Conservation (phyloP, 352 stramenopile genomes). For the Pythium folliculosum region DNA sequence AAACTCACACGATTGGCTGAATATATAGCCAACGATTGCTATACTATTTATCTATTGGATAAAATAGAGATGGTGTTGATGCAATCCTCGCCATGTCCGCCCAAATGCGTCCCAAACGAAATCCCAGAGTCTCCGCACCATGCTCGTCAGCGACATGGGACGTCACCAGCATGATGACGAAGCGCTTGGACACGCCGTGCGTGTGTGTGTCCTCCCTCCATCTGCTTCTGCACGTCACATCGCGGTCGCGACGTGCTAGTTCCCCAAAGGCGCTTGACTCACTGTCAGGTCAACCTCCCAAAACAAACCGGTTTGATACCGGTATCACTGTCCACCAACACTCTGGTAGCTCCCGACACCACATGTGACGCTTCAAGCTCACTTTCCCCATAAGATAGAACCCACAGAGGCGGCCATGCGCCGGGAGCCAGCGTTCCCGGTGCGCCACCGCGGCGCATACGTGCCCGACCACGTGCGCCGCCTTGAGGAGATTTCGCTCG, state of each 20-base stretch:
- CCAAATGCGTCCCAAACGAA: background rate
- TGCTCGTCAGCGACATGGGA: background rate
- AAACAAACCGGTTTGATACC: conserved; percentile 6
- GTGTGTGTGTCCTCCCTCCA: no score
- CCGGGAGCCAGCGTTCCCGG: conserved; percentile 23
- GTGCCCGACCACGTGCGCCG: conserved; percentile 36
- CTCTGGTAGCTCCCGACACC: background rate
- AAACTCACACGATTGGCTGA: background rate
- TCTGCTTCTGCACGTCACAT: no score
- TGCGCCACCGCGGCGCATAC: conserved; percentile 37
- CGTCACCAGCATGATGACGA: background rate
- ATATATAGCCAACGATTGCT: background rate
- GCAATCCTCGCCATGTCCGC: conserved; percentile 5
- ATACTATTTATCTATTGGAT: background rate
- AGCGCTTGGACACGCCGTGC: no score
- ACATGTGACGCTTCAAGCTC: conserved; percentile 20
- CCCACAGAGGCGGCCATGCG: background rate
- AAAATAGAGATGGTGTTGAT: background rate
- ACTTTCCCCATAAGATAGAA: no score
- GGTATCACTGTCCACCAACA: background rate
- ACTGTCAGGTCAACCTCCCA: no score
- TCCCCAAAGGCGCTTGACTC: no score
- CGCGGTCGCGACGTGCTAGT: background rate
- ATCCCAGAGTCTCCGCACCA: background rate
- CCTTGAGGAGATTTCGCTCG: conserved; percentile 33